These are phyloP conservation scores for Pestalotiopsis fici DNA, from an alignment of 2,329 filamentous ascomycete species.

Conservation along the genomic window DNA sequence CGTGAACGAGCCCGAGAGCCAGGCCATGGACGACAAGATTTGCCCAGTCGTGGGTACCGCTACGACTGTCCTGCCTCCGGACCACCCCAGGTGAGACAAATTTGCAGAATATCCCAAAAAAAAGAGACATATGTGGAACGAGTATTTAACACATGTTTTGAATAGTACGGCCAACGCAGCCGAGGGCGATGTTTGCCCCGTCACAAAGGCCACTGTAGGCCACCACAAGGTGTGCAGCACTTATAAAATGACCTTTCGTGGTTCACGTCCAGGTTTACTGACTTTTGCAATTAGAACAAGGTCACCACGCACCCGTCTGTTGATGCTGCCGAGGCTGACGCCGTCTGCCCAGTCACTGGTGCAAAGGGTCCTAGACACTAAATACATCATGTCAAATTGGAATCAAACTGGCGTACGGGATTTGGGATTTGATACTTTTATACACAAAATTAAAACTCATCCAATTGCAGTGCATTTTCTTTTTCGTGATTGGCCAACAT, in stretches of 20 bases:
- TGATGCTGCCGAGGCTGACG: slow-evolving; percentile 24
- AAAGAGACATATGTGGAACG: no score
- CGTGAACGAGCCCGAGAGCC: slow-evolving; percentile 35
- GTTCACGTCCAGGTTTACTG: not conserved
- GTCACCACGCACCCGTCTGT: slow-evolving; percentile 36
- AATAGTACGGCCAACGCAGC: slow-evolving; percentile 24
- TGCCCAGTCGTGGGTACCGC: slow-evolving; percentile 43
- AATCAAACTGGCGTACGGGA: not conserved
- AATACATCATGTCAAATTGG: not conserved
- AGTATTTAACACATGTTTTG: not conserved
- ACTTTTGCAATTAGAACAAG: slow-evolving; percentile 25
- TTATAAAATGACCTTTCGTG: not conserved
- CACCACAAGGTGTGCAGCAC: slow-evolving; percentile 33
- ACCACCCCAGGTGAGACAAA: slow-evolving; percentile 34
- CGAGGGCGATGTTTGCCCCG: slow-evolving; percentile 36
- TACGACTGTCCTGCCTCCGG: slow-evolving; percentile 40
- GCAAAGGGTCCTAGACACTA: slow-evolving; percentile 15
- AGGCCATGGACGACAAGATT: slow-evolving; percentile 41
- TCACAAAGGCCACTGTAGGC: slow-evolving; percentile 42
- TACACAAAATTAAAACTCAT: not conserved
- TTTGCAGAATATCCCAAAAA: not conserved
- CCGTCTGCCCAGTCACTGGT: slow-evolving; percentile 40
- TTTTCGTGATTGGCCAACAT: no score
- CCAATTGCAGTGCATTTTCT: not conserved
- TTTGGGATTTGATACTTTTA: not conserved